Evolutionary conservation across 768 basidiomycete species (phyloP).

Genomic region (Pleurotus giganteus): DNA sequence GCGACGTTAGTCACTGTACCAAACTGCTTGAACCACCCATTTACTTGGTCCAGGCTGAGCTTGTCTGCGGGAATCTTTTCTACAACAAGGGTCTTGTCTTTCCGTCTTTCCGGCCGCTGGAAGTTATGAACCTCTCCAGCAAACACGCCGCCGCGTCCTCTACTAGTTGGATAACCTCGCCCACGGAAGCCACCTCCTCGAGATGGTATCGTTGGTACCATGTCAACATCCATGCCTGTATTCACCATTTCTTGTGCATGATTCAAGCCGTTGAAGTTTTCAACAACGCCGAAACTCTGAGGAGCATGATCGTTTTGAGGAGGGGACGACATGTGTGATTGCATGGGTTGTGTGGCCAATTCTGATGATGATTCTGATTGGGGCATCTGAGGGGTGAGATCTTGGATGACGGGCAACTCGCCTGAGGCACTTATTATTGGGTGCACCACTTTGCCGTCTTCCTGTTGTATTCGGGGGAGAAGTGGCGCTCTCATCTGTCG

Average conservation of each 20-base stretch:
- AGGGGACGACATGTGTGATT: conserved; percentile 12
- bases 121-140: conserved; percentile 63
- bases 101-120: conserved; percentile 57
- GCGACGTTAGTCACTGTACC: conserved; percentile 92
- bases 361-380: conserved; percentile 20
- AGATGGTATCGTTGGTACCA: conserved; percentile 25
- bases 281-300: conserved; percentile 18
- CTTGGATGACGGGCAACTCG: conserved; percentile 82
- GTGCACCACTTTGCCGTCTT: conserved; percentile 36
- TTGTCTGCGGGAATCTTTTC: conserved; percentile 92
- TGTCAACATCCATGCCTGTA: conserved; percentile 30
- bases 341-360: conserved; percentile 26
- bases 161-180: conserved; percentile 31
- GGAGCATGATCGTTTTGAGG: neutral
- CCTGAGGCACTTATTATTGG: conserved; percentile 51
- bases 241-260: conserved; percentile 24
- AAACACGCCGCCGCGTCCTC: conserved; percentile 59
- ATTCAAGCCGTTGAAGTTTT: conserved; percentile 16
- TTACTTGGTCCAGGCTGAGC: conserved; percentile 73
- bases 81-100: conserved; percentile 83
- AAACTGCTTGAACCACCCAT: conserved; percentile 88
- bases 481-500: conserved; percentile 55
- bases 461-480: conserved; percentile 53
- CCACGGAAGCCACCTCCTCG: conserved; percentile 18
- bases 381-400: conserved; percentile 61